Conservation (phyloP, 768 basidiomycete species). For the Lactarius sp. region DNA sequence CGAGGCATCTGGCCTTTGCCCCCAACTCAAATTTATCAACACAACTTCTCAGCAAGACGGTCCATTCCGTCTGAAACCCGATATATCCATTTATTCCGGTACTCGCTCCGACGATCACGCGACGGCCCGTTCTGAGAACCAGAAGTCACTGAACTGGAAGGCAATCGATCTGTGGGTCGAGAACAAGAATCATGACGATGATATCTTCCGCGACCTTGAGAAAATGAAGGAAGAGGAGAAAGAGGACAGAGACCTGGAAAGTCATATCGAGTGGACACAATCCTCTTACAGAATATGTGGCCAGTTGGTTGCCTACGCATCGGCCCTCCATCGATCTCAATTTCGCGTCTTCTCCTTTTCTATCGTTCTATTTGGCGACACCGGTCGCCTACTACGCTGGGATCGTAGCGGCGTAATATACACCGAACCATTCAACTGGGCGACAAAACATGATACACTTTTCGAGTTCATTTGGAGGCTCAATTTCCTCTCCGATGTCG, state of each 20-base stretch:
- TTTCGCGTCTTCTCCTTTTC: constrained; percentile 7
- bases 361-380: not conserved
- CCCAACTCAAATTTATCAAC: not conserved
- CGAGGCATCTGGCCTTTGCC: not conserved
- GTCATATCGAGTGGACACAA: not conserved
- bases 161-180: constrained; percentile 7
- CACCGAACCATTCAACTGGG: constrained; percentile 9
- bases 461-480: constrained; percentile 16
- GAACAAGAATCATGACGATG: not conserved
- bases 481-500: not conserved
- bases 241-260: not conserved
- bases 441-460: not conserved
- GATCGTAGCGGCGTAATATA: constrained; percentile 9
- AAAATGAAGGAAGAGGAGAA: not conserved
- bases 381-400: constrained; percentile 15
- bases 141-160: constrained; percentile 5
- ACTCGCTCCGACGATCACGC: not conserved
- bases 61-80: not conserved
- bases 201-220: not conserved
- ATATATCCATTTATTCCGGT: constrained; percentile 4
- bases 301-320: constrained; percentile 3
- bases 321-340: not conserved
- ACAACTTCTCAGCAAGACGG: not conserved
- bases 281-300: not conserved
- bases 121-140: not conserved